A percentile compares a stretch with the other conserved stretches of the same genome.
These are phyloP conservation scores for Trametes elegans DNA, from an alignment of 768 basidiomycete genomes.

Conservation along the genomic window DNA sequence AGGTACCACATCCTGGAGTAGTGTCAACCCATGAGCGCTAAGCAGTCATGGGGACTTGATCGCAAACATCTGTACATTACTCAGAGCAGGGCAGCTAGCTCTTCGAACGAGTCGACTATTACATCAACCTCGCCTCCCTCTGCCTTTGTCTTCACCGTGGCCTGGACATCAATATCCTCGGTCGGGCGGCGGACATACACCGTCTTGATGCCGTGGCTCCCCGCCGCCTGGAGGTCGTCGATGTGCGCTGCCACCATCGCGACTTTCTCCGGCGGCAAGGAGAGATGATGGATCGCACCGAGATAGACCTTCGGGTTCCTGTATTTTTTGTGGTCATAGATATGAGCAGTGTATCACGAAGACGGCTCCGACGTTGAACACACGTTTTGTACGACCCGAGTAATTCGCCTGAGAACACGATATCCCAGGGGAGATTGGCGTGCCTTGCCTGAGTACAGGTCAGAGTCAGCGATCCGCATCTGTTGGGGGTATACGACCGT, in stretches of 20 bases:
- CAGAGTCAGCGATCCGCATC: too few relatives aligned
- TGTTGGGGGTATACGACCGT: too few relatives aligned
- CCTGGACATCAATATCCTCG: constrained; percentile 38
- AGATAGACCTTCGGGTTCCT: constrained; percentile 55
- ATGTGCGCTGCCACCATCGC: constrained; percentile 69
- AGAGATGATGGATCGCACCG: constrained; percentile 47
- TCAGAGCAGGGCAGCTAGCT: too few relatives aligned
- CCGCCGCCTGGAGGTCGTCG: constrained; percentile 55
- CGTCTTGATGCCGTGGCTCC: constrained; percentile 49
- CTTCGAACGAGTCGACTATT: constrained; percentile 49
- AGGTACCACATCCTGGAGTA: too few relatives aligned
- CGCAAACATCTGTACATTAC: too few relatives aligned
- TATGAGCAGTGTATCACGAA: not conserved
- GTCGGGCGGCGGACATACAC: constrained; percentile 54
- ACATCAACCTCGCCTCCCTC: constrained; percentile 62
- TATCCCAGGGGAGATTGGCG: constrained; percentile 62
- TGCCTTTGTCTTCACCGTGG: constrained; percentile 40
- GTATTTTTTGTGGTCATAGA: too few relatives aligned
- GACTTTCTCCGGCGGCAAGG: constrained; percentile 43
- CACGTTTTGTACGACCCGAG: constrained; percentile 68
- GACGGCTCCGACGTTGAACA: constrained; percentile 21
- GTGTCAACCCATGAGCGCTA: too few relatives aligned
- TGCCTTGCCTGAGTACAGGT: too few relatives aligned
- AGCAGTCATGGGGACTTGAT: too few relatives aligned
- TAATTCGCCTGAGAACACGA: constrained; percentile 57